Evolutionary conservation across 2,329 filamentous ascomycete genomes (phyloP).

Genomic region (Fusarium sp.): DNA sequence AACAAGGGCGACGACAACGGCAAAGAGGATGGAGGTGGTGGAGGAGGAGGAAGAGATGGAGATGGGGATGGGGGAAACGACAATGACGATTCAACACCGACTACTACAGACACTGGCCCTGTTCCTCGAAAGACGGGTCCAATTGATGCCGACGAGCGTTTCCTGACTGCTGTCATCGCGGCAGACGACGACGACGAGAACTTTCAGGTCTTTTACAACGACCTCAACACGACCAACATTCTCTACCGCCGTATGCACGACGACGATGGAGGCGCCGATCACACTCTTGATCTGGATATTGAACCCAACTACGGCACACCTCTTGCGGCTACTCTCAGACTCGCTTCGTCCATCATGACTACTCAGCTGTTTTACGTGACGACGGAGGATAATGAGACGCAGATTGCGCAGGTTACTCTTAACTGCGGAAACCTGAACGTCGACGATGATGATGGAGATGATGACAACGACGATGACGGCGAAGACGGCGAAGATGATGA

Average conservation of each 20-base stretch:
- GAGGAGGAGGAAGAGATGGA: neutral
- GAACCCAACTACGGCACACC: conserved; percentile 35
- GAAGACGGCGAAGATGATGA: conserved; percentile 5
- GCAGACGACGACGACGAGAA: conserved; percentile 20
- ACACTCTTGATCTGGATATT: conserved; percentile 28
- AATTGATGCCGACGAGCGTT: conserved; percentile 27
- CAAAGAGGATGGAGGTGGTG: neutral
- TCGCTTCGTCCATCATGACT: conserved; percentile 7
- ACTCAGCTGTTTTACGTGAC: conserved; percentile 34
- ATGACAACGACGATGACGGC: conserved; percentile 3
- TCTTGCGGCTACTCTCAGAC: conserved; percentile 23
- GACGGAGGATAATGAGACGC: conserved; percentile 14
- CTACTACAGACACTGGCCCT: conserved; percentile 2
- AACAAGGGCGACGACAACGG: neutral
- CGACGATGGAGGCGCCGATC: conserved; percentile 12
- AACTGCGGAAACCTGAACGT: conserved; percentile 23
- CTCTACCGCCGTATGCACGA: conserved; percentile 26
- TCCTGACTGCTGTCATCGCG: conserved; percentile 22
- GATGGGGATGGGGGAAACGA: neutral
- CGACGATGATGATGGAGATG: neutral
- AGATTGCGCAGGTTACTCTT: conserved; percentile 27
- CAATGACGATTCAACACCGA: neutral
- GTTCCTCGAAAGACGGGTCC: conserved; percentile 27
- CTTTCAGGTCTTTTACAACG: conserved; percentile 38
- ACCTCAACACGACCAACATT: conserved; percentile 29